Evolutionary conservation across 768 basidiomycete species (phyloP).

Genomic region (Dacryopinax spathularia): DNA sequence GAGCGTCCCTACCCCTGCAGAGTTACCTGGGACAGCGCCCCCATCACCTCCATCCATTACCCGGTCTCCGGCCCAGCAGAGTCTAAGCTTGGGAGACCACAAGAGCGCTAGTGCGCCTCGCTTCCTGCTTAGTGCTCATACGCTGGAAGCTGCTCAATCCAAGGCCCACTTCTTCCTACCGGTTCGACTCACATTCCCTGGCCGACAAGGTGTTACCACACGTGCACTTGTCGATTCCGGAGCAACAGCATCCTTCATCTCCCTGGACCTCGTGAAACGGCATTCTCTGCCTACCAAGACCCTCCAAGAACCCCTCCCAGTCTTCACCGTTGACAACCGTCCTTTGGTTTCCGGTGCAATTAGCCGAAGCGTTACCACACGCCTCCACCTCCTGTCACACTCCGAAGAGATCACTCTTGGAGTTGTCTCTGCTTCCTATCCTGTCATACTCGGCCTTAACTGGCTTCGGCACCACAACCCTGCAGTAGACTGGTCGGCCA

Average conservation of each 20-base stretch:
- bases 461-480: constrained; percentile 29
- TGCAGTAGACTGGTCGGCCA: constrained; percentile 22
- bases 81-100: background rate
- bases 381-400: constrained; percentile 20
- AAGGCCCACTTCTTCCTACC: constrained; percentile 19
- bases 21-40: background rate
- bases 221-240: constrained; percentile 29
- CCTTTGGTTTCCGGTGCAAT: constrained; percentile 30
- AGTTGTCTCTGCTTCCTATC: constrained; percentile 24
- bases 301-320: constrained; percentile 24
- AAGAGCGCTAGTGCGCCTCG: background rate
- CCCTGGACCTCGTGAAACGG: constrained; percentile 21
- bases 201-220: constrained; percentile 22
- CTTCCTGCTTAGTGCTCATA: too few relatives aligned
- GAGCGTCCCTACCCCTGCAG: background rate
- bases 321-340: constrained; percentile 27
- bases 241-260: constrained; percentile 27
- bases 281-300: constrained; percentile 23
- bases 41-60: too few relatives aligned
- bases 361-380: constrained; percentile 26
- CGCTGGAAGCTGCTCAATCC: constrained; percentile 4
- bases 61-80: background rate
- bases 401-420: constrained; percentile 21
- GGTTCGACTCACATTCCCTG: constrained; percentile 21
- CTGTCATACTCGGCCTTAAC: constrained; percentile 27